These are phyloP conservation scores for Geranium brycei DNA, from an alignment of 345 rosid species.

Conservation along the genomic window DNA sequence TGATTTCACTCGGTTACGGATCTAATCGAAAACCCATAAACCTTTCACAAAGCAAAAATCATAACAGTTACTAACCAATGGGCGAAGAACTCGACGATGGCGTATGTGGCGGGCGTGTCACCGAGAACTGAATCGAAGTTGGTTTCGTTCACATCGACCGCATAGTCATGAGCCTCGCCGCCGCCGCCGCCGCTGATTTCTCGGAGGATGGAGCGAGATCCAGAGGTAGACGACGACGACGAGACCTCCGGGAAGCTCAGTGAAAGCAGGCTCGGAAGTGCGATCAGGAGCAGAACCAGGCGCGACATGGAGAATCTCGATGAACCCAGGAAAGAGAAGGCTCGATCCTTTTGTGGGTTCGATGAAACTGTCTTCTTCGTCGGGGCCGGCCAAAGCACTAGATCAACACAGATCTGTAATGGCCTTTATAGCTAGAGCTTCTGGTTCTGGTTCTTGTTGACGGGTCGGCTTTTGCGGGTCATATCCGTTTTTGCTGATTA, in stretches of 20 bases:
- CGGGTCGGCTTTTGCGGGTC: too few relatives aligned
- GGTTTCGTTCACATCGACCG: conserved; percentile 57
- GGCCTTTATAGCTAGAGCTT: too few relatives aligned
- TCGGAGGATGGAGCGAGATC: conserved; percentile 43
- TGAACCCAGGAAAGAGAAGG: neutral
- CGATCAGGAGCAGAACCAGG: conserved; percentile 20
- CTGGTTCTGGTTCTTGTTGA: too few relatives aligned
- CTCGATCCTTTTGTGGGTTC: neutral
- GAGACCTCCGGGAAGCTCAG: conserved; percentile 18
- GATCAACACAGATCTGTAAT: too few relatives aligned
- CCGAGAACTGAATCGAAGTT: conserved; percentile 55
- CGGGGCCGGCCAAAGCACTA: neutral
- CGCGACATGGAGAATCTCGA: conserved; percentile 31
- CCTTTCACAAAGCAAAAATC: neutral
- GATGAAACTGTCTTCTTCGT: neutral
- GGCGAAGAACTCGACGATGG: conserved; percentile 84
- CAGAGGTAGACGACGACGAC: conserved; percentile 17
- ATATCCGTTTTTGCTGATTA: too few relatives aligned
- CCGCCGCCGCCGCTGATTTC: conserved; percentile 18
- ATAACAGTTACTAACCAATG: conserved; percentile 43
- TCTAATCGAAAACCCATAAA: neutral
- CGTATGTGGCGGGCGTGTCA: conserved; percentile 61
- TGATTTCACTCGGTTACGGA: neutral
- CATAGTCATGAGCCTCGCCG: conserved; percentile 27
- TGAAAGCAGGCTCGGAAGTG: conserved; percentile 13